Evolutionary conservation across 2,329 filamentous ascomycete species (phyloP).

Genomic region (Phyllosticta citribraziliensis): DNA sequence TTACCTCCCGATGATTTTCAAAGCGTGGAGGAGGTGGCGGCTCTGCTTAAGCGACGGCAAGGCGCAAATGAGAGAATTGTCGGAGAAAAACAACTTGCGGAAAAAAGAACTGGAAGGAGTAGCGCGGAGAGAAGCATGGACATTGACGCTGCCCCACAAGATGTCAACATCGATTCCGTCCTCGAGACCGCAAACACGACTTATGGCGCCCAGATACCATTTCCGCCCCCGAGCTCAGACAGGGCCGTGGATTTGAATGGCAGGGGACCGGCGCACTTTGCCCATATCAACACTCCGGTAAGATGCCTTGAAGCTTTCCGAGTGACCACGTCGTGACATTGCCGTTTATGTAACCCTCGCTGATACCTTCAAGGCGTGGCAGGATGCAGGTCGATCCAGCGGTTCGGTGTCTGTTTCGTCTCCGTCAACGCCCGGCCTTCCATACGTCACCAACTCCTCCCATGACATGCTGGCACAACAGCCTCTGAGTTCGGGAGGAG

Average conservation of each 20-base stretch:
- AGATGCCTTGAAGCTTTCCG: neutral
- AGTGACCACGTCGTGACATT: neutral
- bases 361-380: neutral
- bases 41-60: neutral
- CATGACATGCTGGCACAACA: neutral
- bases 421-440: neutral
- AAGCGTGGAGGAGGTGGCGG: neutral
- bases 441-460: neutral
- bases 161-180: neutral
- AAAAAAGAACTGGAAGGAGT: neutral
- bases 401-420: neutral
- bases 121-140: neutral
- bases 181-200: neutral
- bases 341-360: neutral
- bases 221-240: neutral
- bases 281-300: neutral
- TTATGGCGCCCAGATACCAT: neutral
- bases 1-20: neutral
- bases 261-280: neutral
- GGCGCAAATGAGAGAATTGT: neutral
- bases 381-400: neutral
- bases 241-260: neutral
- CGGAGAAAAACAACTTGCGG: neutral
- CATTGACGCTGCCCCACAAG: neutral
- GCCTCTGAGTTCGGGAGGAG: neutral